These are phyloP conservation scores for Gymnopilus dilepis DNA, from an alignment of 768 basidiomycete species.

Conservation along the genomic window DNA sequence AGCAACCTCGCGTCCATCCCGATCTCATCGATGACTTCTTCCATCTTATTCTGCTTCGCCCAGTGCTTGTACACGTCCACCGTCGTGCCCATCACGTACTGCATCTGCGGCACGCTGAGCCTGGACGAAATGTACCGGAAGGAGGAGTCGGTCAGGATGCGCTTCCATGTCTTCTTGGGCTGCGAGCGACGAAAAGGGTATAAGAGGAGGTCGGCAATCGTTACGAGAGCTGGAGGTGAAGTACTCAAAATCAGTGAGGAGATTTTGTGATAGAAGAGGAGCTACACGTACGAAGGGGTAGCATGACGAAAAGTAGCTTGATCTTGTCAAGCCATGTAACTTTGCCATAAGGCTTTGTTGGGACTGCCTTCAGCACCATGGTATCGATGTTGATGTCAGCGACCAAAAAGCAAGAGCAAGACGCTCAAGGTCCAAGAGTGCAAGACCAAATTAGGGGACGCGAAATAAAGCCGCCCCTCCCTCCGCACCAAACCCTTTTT, in stretches of 20 bases:
- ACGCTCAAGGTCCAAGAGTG: too few species aligned
- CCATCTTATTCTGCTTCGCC: constrained; percentile 28
- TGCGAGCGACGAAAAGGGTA: background rate
- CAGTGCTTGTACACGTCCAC: constrained; percentile 27
- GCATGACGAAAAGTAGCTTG: background rate
- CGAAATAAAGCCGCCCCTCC: too few species aligned
- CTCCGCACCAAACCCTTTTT: background rate
- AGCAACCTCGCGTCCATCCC: constrained; percentile 33
- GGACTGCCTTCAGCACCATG: background rate
- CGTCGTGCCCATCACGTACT: constrained; percentile 29
- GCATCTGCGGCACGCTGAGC: constrained; percentile 28
- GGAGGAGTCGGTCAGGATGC: constrained; percentile 11
- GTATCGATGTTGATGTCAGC: too few species aligned
- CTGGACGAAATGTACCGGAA: constrained; percentile 15
- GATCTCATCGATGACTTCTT: constrained; percentile 31
- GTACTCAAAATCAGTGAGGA: too few species aligned
- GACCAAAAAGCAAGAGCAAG: too few species aligned
- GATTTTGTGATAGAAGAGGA: too few species aligned
- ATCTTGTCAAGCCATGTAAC: constrained; percentile 9
- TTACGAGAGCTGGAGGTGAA: background rate
- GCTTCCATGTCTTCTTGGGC: constrained; percentile 23
- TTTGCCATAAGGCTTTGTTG: background rate
- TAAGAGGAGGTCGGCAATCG: background rate
- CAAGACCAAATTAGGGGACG: too few species aligned
- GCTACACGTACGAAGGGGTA: constrained; percentile 12